Evolutionary conservation across 192 early-diverging fungal genomes (phyloP).

Genomic region (Endogone sp.): DNA sequence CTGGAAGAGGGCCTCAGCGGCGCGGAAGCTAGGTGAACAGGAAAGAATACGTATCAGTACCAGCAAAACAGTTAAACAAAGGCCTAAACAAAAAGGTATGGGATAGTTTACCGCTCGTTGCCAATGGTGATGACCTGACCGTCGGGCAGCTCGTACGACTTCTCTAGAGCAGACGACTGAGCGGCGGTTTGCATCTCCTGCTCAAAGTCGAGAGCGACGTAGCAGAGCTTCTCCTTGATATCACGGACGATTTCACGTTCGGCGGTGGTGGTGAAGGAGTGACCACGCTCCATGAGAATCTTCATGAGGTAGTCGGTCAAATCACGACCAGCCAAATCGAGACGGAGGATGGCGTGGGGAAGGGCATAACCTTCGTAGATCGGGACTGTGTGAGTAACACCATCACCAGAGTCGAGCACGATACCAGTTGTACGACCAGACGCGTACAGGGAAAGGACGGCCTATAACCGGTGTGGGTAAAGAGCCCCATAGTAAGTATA

Average conservation of each 20-base stretch:
- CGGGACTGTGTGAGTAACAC: conserved; percentile 96
- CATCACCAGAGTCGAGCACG: conserved; percentile 97
- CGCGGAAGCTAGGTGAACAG: conserved; percentile 65
- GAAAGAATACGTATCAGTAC: background rate
- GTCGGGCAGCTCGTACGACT: conserved; percentile 98
- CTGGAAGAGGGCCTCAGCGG: conserved; percentile 97
- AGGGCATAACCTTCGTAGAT: conserved; percentile 98
- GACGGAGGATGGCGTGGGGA: conserved; percentile 94
- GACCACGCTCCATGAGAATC: conserved; percentile 93
- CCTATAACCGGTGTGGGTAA: conserved; percentile 24
- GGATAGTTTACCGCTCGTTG: conserved; percentile 70
- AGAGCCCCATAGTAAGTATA: background rate
- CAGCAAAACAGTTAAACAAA: background rate
- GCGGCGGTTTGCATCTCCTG: conserved; percentile 96
- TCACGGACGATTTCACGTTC: conserved; percentile 98
- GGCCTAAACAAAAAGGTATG: background rate
- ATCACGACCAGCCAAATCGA: conserved; percentile 96
- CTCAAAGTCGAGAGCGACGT: conserved; percentile 96
- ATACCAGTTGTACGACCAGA: conserved; percentile 98
- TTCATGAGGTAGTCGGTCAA: conserved; percentile 93
- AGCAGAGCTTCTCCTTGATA: conserved; percentile 99
- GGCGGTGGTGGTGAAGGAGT: conserved; percentile 92
- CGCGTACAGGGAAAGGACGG: conserved; percentile 94
- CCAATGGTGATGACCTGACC: conserved; percentile 98
- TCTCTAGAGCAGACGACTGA: conserved; percentile 89